Percentiles rank a stretch among this genome's conserved stretches.
These are phyloP conservation scores for Lonicera japonica DNA, from an alignment of 129 eudicot species.

Conservation along the genomic window DNA sequence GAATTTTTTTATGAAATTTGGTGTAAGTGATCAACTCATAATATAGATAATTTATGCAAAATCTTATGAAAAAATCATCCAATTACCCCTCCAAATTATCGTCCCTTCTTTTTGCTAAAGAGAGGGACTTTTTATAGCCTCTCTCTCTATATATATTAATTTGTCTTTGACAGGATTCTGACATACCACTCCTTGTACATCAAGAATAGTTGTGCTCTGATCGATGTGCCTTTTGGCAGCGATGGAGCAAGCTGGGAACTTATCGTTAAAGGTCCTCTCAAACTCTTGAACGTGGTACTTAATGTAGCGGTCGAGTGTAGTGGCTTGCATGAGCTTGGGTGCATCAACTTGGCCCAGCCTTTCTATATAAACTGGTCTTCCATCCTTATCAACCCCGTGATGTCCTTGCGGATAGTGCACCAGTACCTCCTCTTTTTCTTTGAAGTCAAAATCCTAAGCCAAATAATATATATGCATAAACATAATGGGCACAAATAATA, in stretches of 20 bases:
- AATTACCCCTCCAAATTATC: too few relatives aligned
- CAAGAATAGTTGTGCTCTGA: conserved; percentile 95
- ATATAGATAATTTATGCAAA: too few relatives aligned
- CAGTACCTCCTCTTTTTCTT: conserved; percentile 81
- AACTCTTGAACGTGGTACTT: conserved; percentile 92
- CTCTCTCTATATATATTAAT: too few relatives aligned
- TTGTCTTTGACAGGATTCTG: not conserved
- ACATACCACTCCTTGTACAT: conserved; percentile 99
- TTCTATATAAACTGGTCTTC: conserved; percentile 88
- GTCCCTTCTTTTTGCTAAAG: too few relatives aligned
- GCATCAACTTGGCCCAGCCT: conserved; percentile 89
- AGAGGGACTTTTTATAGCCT: too few relatives aligned
- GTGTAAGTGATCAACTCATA: too few relatives aligned
- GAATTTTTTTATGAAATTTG: too few relatives aligned
- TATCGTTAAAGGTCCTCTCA: conserved; percentile 77
- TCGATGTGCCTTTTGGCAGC: conserved; percentile 86
- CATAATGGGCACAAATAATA: not conserved
- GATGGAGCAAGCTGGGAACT: conserved; percentile 95
- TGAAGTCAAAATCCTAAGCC: conserved; percentile 73
- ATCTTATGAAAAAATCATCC: too few relatives aligned
- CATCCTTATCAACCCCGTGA: conserved; percentile 95
- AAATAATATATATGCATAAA: conserved; percentile 9
- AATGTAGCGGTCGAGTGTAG: conserved; percentile 82
- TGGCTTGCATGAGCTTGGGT: conserved; percentile 80
- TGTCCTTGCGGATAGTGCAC: conserved; percentile 95